phyloP scores from a whole-genome alignment of 768 basidiomycete species.

The Panaeolus cyanescens region DNA sequence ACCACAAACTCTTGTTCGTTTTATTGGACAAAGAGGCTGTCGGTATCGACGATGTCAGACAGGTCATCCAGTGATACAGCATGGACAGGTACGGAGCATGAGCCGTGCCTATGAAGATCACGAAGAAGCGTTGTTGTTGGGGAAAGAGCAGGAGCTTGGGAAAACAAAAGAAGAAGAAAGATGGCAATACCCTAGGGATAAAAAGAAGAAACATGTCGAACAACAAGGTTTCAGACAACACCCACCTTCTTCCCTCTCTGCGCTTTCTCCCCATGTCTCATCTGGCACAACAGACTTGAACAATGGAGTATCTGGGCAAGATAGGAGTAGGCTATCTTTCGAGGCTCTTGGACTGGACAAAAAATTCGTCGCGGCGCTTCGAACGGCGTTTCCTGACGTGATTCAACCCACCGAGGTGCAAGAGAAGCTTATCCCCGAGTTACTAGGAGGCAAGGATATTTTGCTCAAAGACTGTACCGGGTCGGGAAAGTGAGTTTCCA shows the following conservation, averaged over 20 bases:
- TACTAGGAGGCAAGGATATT: constrained; percentile 58
- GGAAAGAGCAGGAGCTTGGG: neutral
- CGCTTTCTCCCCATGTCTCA: neutral
- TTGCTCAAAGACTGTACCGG: constrained; percentile 74
- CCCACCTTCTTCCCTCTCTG: neutral
- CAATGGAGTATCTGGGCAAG: neutral
- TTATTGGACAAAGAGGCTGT: neutral
- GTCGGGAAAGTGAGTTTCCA: constrained; percentile 66
- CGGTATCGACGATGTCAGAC: neutral
- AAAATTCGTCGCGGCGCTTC: constrained; percentile 49
- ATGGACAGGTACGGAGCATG: constrained; percentile 13
- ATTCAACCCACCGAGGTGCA: constrained; percentile 61
- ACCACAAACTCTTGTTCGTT: neutral
- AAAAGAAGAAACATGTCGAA: neutral
- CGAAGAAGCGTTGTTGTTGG: constrained; percentile 7
- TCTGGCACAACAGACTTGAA: neutral
- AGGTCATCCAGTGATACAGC: constrained; percentile 5
- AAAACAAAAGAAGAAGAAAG: neutral
- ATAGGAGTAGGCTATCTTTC: constrained; percentile 31
- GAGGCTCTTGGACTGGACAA: constrained; percentile 55
- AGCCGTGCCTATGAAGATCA: constrained; percentile 15
- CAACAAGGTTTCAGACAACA: neutral
- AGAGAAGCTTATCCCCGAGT: constrained; percentile 59
- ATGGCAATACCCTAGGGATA: neutral
- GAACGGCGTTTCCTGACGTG: constrained; percentile 63